Conservation (phyloP, 75 land plant genomes). For the Selaginella tamariscina region DNA sequence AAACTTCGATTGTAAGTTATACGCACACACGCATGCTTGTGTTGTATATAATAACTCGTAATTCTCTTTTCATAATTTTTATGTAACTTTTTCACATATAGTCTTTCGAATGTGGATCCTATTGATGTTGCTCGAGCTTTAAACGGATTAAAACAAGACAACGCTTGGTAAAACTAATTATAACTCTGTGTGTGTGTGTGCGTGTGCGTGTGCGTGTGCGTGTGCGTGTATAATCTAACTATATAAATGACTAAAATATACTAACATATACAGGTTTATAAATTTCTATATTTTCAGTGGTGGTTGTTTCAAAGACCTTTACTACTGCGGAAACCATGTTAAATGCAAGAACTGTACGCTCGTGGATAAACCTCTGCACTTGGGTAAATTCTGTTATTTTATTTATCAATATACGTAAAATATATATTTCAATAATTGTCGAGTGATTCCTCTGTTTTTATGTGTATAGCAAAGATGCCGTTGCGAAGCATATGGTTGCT, state of each 20-base stretch:
- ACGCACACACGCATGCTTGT: background rate
- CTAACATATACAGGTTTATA: too few relatives aligned
- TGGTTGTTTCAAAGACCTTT: slow-evolving; percentile 92
- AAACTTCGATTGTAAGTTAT: slow-evolving; percentile 78
- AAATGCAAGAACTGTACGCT: slow-evolving; percentile 82
- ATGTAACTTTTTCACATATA: slow-evolving; percentile 16
- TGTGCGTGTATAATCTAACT: too few relatives aligned
- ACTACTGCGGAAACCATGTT: slow-evolving; percentile 97
- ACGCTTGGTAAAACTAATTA: slow-evolving; percentile 53
- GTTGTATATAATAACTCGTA: background rate
- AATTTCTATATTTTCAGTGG: slow-evolving; percentile 39
- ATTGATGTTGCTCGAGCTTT: slow-evolving; percentile 75
- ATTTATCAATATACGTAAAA: background rate
- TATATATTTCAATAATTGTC: background rate
- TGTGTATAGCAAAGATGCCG: slow-evolving; percentile 47
- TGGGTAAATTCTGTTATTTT: slow-evolving; percentile 44
- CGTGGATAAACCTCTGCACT: slow-evolving; percentile 79
- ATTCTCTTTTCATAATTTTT: background rate
- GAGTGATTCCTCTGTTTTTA: background rate
- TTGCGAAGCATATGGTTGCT: slow-evolving; percentile 97
- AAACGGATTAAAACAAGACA: slow-evolving; percentile 70
- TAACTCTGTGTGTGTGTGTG: too few relatives aligned
- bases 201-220: too few relatives aligned
- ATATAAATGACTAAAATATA: too few relatives aligned
- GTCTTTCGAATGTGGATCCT: slow-evolving; percentile 97